Conservation (phyloP, 108 stramenopile genomes). For the Chaetoceros muelleri region DNA sequence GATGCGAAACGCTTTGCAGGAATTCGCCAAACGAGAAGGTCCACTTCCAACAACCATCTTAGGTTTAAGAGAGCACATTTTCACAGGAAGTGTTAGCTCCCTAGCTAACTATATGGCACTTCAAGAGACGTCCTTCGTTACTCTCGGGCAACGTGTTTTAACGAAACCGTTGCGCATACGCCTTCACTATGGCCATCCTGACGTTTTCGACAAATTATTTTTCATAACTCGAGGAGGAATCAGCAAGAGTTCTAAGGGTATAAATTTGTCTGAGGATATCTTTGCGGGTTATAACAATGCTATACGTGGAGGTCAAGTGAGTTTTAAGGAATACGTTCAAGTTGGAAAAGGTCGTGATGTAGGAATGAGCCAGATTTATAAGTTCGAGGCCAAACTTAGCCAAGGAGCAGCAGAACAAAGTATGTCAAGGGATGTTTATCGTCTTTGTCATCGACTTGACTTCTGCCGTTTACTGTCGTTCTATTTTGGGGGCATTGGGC, state of each 20-base stretch:
- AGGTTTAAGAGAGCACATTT: conserved; percentile 97
- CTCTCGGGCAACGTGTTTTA: conserved; percentile 94
- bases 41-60: conserved; percentile 89
- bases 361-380: conserved; percentile 98
- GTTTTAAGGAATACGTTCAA: conserved; percentile 94
- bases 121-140: conserved; percentile 96
- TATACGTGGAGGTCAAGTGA: conserved; percentile 86
- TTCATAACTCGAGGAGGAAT: conserved; percentile 96
- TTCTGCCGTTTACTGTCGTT: conserved; percentile 94
- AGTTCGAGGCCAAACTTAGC: conserved; percentile 98
- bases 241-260: conserved; percentile 95
- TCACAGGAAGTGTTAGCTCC: conserved; percentile 95
- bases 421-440: conserved; percentile 90
- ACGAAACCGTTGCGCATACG: conserved; percentile 89
- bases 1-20: conserved; percentile 95
- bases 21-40: conserved; percentile 86
- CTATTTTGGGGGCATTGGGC: conserved; percentile 98
- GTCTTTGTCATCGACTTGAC: conserved; percentile 90
- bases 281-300: conserved; percentile 97
- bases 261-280: conserved; percentile 97
- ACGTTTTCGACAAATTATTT: conserved; percentile 97
- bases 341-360: conserved; percentile 99
- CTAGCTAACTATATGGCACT: conserved; percentile 98
- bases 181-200: conserved; percentile 97
- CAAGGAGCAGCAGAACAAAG: conserved; percentile 98